These are phyloP conservation scores for Trypanosoma platydactyli DNA, from an alignment of 208 protist species.

Conservation along the genomic window DNA sequence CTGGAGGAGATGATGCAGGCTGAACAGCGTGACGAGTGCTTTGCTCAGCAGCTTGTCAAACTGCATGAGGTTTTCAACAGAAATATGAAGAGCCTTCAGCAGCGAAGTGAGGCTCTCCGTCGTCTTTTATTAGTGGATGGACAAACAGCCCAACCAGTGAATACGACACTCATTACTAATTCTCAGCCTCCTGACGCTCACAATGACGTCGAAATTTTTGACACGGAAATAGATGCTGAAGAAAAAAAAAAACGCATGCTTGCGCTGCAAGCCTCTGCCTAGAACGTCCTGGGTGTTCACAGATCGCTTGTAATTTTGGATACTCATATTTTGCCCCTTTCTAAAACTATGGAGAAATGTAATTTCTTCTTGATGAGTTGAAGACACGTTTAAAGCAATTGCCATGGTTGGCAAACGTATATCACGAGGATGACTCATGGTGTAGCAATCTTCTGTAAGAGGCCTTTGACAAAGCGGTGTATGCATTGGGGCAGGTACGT, in stretches of 20 bases:
- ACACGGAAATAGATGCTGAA: not conserved
- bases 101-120: not conserved
- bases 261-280: not conserved
- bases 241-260: not conserved
- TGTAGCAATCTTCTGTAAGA: constrained; percentile 1
- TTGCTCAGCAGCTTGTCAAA: not conserved
- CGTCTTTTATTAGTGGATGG: not conserved
- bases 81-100: not conserved
- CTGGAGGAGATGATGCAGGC: not conserved
- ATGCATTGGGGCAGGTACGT: not conserved
- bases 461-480: constrained; percentile 1
- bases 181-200: not conserved
- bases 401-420: not conserved
- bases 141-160: not conserved
- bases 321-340: not conserved
- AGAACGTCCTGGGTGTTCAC: not conserved
- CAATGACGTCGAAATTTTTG: not conserved
- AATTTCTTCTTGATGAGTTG: not conserved
- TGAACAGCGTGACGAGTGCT: not conserved
- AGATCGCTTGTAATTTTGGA: constrained; percentile 4
- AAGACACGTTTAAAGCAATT: not conserved
- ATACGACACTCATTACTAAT: not conserved
- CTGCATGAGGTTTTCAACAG: not conserved
- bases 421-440: not conserved
- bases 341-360: constrained; percentile 4